Evolutionary conservation across 176 grass and related monocot species (phyloP).

Genomic region (Oryza meyeriana): DNA sequence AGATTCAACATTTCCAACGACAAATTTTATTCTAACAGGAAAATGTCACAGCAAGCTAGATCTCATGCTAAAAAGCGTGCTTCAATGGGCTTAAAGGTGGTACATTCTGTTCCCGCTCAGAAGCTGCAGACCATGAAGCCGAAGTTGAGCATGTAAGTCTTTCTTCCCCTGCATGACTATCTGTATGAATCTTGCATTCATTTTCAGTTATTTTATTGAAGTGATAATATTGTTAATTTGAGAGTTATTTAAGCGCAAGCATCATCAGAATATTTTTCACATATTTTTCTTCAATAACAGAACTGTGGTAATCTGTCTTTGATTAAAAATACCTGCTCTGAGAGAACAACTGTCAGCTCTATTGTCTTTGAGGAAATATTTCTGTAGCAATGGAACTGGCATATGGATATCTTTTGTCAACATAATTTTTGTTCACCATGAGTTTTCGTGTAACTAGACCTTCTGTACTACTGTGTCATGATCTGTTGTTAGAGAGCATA

Average conservation of each 20-base stretch:
- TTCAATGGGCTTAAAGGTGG: slow-evolving; percentile 67
- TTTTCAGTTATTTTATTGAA: slow-evolving; percentile 8
- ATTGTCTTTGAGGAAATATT: slow-evolving; percentile 26
- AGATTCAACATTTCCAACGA: slow-evolving; percentile 95
- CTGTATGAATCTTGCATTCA: neutral
- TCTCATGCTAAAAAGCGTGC: slow-evolving; percentile 85
- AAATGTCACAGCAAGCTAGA: slow-evolving; percentile 79
- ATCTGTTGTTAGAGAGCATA: neutral
- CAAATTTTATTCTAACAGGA: slow-evolving; percentile 90
- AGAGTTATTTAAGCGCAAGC: neutral
- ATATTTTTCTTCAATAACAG: neutral
- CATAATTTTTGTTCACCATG: slow-evolving; percentile 1
- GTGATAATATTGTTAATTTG: neutral
- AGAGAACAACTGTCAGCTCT: slow-evolving; percentile 12
- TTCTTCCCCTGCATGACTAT: neutral
- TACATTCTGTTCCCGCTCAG: slow-evolving; percentile 84
- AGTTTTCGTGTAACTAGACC: neutral
- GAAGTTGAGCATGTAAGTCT: slow-evolving; percentile 67
- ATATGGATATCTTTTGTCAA: neutral
- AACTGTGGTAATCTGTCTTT: neutral
- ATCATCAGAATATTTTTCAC: neutral
- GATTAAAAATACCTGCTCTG: neutral
- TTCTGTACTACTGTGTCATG: neutral
- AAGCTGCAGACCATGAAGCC: slow-evolving; percentile 96
- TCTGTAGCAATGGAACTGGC: neutral